Conservation (phyloP, 2,329 filamentous ascomycete genomes). For the Ophiognomonia clavigignenti-juglandacearum region DNA sequence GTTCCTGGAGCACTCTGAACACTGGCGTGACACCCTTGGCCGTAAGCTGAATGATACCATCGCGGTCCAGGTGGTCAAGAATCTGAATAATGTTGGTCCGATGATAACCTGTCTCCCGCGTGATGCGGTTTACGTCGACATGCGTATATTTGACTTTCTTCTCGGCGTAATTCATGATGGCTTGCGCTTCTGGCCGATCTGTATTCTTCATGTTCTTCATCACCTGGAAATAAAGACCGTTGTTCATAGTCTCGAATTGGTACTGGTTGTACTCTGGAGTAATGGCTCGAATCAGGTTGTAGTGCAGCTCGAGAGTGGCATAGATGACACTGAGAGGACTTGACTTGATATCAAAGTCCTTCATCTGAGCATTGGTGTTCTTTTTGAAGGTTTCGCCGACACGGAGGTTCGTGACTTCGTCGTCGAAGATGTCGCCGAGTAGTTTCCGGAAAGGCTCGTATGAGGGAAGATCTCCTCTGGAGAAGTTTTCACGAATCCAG, state of each 20-base stretch:
- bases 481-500: slow-evolving; percentile 54
- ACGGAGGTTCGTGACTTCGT: slow-evolving; percentile 24
- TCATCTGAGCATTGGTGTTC: slow-evolving; percentile 39
- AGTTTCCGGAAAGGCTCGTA: slow-evolving; percentile 40
- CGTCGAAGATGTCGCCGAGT: slow-evolving; percentile 46
- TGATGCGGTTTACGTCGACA: slow-evolving; percentile 43
- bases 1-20: slow-evolving; percentile 42
- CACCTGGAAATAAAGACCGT: slow-evolving; percentile 24
- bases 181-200: slow-evolving; percentile 34
- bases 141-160: slow-evolving; percentile 37
- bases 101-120: slow-evolving; percentile 25
- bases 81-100: slow-evolving; percentile 47
- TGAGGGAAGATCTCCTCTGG: slow-evolving; percentile 55
- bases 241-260: slow-evolving; percentile 35
- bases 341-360: slow-evolving; percentile 48
- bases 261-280: slow-evolving; percentile 55
- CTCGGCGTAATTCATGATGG: slow-evolving; percentile 36
- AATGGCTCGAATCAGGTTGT: slow-evolving; percentile 49
- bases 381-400: slow-evolving; percentile 41
- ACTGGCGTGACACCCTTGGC: slow-evolving; percentile 47
- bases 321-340: slow-evolving; percentile 49
- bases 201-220: slow-evolving; percentile 28
- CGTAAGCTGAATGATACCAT: slow-evolving; percentile 44
- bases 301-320: slow-evolving; percentile 56
- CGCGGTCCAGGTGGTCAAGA: slow-evolving; percentile 49